A percentile compares a stretch with the other conserved stretches of the same genome.
Evolutionary conservation across 2,329 filamentous ascomycete species (phyloP).

Genomic region (Apiospora marii): DNA sequence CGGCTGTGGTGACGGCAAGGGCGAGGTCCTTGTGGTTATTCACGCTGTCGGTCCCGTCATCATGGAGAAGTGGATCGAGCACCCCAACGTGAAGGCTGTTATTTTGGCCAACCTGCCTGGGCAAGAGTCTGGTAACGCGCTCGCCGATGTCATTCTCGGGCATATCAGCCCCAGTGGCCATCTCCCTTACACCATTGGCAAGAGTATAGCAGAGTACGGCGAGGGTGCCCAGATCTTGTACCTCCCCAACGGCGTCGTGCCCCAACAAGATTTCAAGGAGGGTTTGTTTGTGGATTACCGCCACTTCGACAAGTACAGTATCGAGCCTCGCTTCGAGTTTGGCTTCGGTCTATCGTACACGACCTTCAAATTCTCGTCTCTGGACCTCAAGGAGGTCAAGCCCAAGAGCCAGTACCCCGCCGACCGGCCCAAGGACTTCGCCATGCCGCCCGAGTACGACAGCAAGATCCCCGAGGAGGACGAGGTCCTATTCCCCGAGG

Average conservation of each 20-base stretch:
- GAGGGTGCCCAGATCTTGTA: constrained; percentile 74
- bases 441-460: constrained; percentile 61
- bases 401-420: constrained; percentile 53
- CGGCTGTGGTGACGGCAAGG: constrained; percentile 68
- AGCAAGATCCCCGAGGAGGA: constrained; percentile 60
- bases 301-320: constrained; percentile 79
- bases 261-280: constrained; percentile 85
- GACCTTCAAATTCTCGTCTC: constrained; percentile 67
- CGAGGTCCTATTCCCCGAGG: constrained; percentile 67
- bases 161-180: constrained; percentile 81
- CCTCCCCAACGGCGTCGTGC: constrained; percentile 71
- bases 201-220: constrained; percentile 78
- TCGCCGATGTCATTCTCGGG: constrained; percentile 82
- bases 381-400: constrained; percentile 55
- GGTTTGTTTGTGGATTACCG: constrained; percentile 91
- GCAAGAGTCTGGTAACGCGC: constrained; percentile 83
- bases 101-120: constrained; percentile 87
- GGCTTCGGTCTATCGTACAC: constrained; percentile 88
- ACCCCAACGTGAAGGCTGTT: constrained; percentile 79
- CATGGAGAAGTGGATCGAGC: constrained; percentile 80
- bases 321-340: constrained; percentile 83
- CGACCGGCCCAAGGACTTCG: constrained; percentile 49
- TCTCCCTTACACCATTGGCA: constrained; percentile 87
- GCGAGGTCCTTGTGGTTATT: constrained; percentile 81
- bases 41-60: constrained; percentile 87